Conservation (phyloP, 306 rosid genomes). For the Glycine latifolia region DNA sequence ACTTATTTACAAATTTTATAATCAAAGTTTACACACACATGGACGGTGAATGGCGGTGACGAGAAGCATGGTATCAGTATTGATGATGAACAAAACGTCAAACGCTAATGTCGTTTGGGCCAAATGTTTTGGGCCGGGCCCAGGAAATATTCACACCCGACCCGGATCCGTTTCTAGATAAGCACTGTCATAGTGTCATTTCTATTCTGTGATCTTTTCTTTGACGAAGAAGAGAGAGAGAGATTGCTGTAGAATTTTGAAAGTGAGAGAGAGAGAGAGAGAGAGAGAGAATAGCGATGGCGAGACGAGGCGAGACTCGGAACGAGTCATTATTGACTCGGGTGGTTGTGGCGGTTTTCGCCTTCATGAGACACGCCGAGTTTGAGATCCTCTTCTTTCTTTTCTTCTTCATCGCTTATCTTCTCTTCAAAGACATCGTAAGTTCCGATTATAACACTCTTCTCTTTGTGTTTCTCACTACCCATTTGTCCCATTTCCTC, state of each 20-base stretch:
- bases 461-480: not conserved
- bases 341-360: constrained; percentile 57
- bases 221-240: too few species aligned
- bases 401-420: constrained; percentile 76
- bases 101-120: not conserved
- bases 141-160: not conserved
- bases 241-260: not conserved
- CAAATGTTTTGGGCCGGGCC: not conserved
- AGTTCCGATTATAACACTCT: constrained; percentile 20
- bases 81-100: not conserved
- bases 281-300: constrained; percentile 42
- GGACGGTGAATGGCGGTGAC: not conserved
- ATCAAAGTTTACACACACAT: not conserved
- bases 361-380: constrained; percentile 74
- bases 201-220: too few species aligned
- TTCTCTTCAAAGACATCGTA: constrained; percentile 89
- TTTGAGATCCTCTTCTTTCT: constrained; percentile 90
- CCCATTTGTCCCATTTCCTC: not conserved
- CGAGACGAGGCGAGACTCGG: constrained; percentile 54
- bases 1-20: not conserved
- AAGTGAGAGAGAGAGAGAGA: not conserved
- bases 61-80: not conserved
- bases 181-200: not conserved
- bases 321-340: constrained; percentile 67
- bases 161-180: not conserved